These are phyloP conservation scores for Beauveria sp. DNA, from an alignment of 2,329 filamentous ascomycete genomes.

Conservation along the genomic window DNA sequence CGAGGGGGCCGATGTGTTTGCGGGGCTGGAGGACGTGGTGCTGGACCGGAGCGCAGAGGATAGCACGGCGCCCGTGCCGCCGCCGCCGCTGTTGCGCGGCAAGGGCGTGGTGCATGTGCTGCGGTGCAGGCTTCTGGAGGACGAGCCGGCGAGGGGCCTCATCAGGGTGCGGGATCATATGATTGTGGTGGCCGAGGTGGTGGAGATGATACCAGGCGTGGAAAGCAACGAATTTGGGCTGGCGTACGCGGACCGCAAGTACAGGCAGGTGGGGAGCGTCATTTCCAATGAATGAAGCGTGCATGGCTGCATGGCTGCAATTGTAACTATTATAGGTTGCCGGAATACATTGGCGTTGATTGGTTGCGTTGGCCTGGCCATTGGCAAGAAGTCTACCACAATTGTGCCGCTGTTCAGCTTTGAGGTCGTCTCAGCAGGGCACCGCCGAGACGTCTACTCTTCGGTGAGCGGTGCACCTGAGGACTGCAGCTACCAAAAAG, in stretches of 20 bases:
- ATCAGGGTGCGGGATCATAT: constrained; percentile 44
- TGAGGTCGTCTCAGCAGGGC: background rate
- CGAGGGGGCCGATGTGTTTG: constrained; percentile 29
- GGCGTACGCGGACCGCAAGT: constrained; percentile 42
- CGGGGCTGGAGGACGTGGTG: constrained; percentile 23
- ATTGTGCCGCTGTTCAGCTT: background rate
- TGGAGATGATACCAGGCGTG: constrained; percentile 32
- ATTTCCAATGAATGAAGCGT: constrained; percentile 17
- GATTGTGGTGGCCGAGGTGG: constrained; percentile 44
- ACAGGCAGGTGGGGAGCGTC: constrained; percentile 34
- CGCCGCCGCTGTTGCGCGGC: constrained; percentile 37
- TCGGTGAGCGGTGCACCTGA: too few relatives aligned
- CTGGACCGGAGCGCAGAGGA: constrained; percentile 10
- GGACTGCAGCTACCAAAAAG: too few relatives aligned
- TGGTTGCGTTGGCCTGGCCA: background rate
- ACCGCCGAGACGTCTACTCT: background rate
- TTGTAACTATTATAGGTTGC: background rate
- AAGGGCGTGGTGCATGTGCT: constrained; percentile 46
- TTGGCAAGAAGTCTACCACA: background rate
- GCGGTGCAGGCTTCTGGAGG: constrained; percentile 33
- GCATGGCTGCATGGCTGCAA: background rate
- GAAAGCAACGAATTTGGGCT: constrained; percentile 34
- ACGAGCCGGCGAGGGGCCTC: constrained; percentile 32
- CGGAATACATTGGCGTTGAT: background rate
- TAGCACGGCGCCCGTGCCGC: background rate